Evolutionary conservation across 306 rosid species (phyloP).

Genomic region (Dryas octopetala): DNA sequence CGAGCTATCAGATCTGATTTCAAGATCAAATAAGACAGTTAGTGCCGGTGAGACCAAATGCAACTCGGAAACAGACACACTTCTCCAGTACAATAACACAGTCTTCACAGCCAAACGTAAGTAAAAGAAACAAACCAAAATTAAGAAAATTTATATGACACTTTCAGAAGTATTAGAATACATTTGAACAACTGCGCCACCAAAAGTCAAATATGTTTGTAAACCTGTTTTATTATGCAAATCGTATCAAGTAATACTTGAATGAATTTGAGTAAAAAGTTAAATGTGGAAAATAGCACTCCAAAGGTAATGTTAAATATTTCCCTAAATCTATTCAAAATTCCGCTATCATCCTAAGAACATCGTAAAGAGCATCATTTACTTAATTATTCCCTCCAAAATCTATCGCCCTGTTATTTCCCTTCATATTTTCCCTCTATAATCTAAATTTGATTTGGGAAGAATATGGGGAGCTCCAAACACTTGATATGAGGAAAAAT

Average conservation of each 20-base stretch:
- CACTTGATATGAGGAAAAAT: not conserved
- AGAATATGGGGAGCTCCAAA: not conserved
- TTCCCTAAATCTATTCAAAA: not conserved
- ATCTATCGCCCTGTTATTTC: not conserved
- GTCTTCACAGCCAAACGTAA: not conserved
- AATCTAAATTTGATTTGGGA: not conserved
- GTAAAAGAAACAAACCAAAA: not conserved
- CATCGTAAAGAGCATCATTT: too few species aligned
- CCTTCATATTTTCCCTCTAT: not conserved
- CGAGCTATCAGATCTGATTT: slow-evolving; percentile 58
- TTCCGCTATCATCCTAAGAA: not conserved
- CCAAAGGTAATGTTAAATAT: not conserved
- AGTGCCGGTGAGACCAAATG: not conserved
- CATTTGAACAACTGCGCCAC: not conserved
- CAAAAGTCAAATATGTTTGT: not conserved
- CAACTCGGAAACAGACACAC: not conserved
- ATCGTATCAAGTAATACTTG: not conserved
- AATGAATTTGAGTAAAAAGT: not conserved
- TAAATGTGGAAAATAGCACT: not conserved
- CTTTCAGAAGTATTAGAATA: too few species aligned
- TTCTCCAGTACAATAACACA: not conserved
- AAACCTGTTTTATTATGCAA: not conserved
- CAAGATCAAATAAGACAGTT: slow-evolving; percentile 17
- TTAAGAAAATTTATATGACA: not conserved
- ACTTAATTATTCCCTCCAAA: not conserved